These are phyloP conservation scores for Thamnidium elegans DNA, from an alignment of 192 early-diverging fungal genomes.

Conservation along the genomic window DNA sequence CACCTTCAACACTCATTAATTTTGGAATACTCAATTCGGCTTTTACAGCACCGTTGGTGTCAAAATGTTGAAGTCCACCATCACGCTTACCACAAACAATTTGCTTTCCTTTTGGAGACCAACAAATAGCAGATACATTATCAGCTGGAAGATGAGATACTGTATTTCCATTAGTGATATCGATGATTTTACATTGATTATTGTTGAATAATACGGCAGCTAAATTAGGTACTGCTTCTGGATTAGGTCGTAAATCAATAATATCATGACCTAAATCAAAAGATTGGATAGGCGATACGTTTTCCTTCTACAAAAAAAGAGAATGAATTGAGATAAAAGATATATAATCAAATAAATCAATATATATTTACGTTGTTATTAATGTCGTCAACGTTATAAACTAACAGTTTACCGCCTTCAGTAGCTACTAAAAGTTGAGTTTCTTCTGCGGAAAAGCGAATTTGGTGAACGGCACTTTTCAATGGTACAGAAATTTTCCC, in stretches of 20 bases:
- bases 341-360: conserved; percentile 8
- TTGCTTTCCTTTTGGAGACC: conserved; percentile 91
- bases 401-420: conserved; percentile 26
- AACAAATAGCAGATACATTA: conserved; percentile 60
- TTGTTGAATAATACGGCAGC: conserved; percentile 51
- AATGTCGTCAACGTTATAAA: conserved; percentile 41
- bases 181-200: conserved; percentile 36
- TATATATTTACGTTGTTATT: conserved; percentile 35
- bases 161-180: conserved; percentile 27
- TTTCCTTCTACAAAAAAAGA: conserved; percentile 25
- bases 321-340: conserved; percentile 30
- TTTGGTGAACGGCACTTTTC: conserved; percentile 33
- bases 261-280: conserved; percentile 46
- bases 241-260: conserved; percentile 64
- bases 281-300: conserved; percentile 35
- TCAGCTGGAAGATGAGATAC: conserved; percentile 34
- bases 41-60: conserved; percentile 61
- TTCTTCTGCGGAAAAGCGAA: conserved; percentile 47
- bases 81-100: conserved; percentile 68
- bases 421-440: conserved; percentile 39
- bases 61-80: conserved; percentile 61
- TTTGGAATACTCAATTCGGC: conserved; percentile 48
- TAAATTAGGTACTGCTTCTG: conserved; percentile 42
- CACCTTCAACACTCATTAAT: conserved; percentile 11
- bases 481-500: conserved; percentile 27